phyloP scores from a whole-genome alignment of 2,329 filamentous ascomycete genomes.

The Diaporthe caulivora region DNA sequence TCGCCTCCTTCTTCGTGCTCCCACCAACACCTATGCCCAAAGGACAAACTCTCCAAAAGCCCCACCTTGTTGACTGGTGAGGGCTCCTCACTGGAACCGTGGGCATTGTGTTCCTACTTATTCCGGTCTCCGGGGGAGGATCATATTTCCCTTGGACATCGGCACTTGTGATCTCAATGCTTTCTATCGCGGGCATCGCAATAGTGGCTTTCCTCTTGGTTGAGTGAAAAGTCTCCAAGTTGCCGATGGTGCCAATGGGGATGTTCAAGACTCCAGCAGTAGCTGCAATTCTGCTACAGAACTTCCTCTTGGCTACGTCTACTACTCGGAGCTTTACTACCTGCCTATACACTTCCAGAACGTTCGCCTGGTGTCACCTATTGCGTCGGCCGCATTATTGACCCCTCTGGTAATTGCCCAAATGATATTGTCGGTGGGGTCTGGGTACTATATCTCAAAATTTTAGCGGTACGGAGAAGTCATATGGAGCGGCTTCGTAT shows the following conservation, averaged over 20 bases:
- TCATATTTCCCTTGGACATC: conserved; percentile 66
- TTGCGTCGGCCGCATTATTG: conserved; percentile 60
- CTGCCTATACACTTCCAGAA: conserved; percentile 69
- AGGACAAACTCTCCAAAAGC: conserved; percentile 56
- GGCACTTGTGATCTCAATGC: conserved; percentile 68
- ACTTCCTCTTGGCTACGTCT: conserved; percentile 67
- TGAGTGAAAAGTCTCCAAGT: conserved; percentile 64
- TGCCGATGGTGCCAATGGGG: conserved; percentile 62
- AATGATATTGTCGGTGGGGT: conserved; percentile 54
- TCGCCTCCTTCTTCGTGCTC: conserved; percentile 58
- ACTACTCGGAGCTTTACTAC: conserved; percentile 66
- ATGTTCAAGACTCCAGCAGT: conserved; percentile 64
- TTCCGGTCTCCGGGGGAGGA: conserved; percentile 68
- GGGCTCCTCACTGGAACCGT: conserved; percentile 61
- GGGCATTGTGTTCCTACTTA: conserved; percentile 66
- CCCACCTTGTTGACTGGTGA: conserved; percentile 64
- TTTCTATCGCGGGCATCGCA: conserved; percentile 60
- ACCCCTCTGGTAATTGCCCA: conserved; percentile 61
- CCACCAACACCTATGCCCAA: conserved; percentile 59
- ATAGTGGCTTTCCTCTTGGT: conserved; percentile 61
- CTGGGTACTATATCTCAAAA: conserved; percentile 65
- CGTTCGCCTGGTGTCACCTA: conserved; percentile 43
- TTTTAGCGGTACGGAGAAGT: conserved; percentile 65
- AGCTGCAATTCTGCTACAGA: conserved; percentile 63
- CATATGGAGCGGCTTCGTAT: conserved; percentile 52